phyloP scores from a whole-genome alignment of 139 green algal genomes.

The Monoraphidium neglectum region DNA sequence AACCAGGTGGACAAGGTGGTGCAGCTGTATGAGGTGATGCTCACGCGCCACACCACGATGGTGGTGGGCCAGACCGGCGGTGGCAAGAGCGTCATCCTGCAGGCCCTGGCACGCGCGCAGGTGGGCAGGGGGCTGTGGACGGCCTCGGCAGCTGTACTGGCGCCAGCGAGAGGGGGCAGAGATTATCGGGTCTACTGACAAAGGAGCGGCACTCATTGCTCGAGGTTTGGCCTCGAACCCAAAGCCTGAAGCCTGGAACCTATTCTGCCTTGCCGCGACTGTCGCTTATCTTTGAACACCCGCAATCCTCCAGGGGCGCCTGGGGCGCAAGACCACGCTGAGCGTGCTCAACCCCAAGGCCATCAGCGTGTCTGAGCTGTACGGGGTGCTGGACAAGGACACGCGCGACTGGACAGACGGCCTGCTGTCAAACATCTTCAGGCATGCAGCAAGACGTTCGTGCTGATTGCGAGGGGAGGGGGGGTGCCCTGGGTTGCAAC shows the following conservation, averaged over 20 bases:
- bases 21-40: slow-evolving; percentile 80
- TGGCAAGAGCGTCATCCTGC: slow-evolving; percentile 88
- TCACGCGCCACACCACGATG: slow-evolving; percentile 89
- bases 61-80: slow-evolving; percentile 87
- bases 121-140: slow-evolving; percentile 13
- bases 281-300: too few relatives aligned
- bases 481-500: too few relatives aligned
- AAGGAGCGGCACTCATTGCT: too few relatives aligned
- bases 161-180: too few relatives aligned
- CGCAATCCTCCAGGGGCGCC: neutral
- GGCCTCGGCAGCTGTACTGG: too few relatives aligned
- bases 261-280: too few relatives aligned
- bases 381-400: slow-evolving; percentile 85
- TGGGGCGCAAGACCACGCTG: slow-evolving; percentile 42
- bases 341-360: slow-evolving; percentile 90
- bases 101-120: slow-evolving; percentile 67
- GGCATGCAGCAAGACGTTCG: slow-evolving; percentile 39
- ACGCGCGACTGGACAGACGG: slow-evolving; percentile 87
- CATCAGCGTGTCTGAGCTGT: slow-evolving; percentile 87
- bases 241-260: too few relatives aligned
- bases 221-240: too few relatives aligned
- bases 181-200: too few relatives aligned
- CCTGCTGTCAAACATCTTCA: slow-evolving; percentile 80
- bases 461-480: too few relatives aligned
- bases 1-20: slow-evolving; percentile 87